A percentile compares a stretch with the other conserved stretches of the same genome.
phyloP scores from a whole-genome alignment of 495 filamentous ascomycete species.

The Talaromyces wortmannii region DNA sequence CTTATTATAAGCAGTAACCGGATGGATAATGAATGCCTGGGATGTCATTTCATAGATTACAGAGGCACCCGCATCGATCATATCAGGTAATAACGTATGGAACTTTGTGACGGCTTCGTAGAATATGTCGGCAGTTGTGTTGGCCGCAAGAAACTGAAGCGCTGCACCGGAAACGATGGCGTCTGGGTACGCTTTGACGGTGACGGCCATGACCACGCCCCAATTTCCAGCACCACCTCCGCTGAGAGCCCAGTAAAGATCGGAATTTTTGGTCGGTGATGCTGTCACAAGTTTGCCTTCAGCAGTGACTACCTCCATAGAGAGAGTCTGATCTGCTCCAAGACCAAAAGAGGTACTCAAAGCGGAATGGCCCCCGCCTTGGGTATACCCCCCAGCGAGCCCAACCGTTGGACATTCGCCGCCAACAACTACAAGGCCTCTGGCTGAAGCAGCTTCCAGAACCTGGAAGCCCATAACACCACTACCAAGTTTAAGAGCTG shows the following conservation, averaged over 20 bases:
- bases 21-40: slow-evolving; percentile 37
- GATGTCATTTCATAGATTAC: slow-evolving; percentile 42
- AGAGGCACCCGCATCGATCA: slow-evolving; percentile 48
- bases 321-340: slow-evolving; percentile 55
- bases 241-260: slow-evolving; percentile 62
- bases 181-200: slow-evolving; percentile 35
- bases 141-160: slow-evolving; percentile 20
- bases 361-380: slow-evolving; percentile 55
- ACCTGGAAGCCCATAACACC: slow-evolving; percentile 45
- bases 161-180: slow-evolving; percentile 20
- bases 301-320: slow-evolving; percentile 54
- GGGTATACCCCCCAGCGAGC: slow-evolving; percentile 48
- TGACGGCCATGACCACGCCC: slow-evolving; percentile 53
- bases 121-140: slow-evolving; percentile 31
- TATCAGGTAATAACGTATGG: slow-evolving; percentile 27
- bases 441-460: slow-evolving; percentile 29
- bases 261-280: slow-evolving; percentile 44
- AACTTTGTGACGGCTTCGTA: slow-evolving; percentile 32
- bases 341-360: slow-evolving; percentile 48
- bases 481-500: slow-evolving; percentile 47
- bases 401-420: slow-evolving; percentile 29
- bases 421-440: slow-evolving; percentile 19
- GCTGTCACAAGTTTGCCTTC: slow-evolving; percentile 41
- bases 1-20: slow-evolving; percentile 28
- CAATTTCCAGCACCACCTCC: slow-evolving; percentile 62